phyloP scores from a whole-genome alignment of 495 filamentous ascomycete species.

The Penicillium silybi region DNA sequence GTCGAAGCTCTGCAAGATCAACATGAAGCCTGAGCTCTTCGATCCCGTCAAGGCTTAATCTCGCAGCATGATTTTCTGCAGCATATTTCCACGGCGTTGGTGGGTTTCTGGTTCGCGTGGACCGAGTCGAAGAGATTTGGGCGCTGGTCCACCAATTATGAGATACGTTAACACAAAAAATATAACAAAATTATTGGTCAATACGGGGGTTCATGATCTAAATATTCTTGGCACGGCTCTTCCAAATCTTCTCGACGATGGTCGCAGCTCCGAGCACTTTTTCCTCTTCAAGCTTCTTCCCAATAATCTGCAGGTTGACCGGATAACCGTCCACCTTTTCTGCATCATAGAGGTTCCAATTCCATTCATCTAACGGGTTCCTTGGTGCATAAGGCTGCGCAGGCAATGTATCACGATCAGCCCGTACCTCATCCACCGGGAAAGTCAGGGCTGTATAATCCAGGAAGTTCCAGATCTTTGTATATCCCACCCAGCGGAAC shows the following conservation, averaged over 20 bases:
- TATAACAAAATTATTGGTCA: background rate
- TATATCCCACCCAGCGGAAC: slow-evolving; percentile 55
- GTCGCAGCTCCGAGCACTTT: slow-evolving; percentile 44
- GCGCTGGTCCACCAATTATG: slow-evolving; percentile 8
- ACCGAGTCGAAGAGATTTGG: slow-evolving; percentile 13
- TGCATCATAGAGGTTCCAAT: slow-evolving; percentile 46
- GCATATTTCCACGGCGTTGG: slow-evolving; percentile 28
- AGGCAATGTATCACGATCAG: slow-evolving; percentile 42
- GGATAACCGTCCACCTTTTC: slow-evolving; percentile 40
- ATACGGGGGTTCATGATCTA: background rate
- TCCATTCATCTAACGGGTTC: slow-evolving; percentile 49
- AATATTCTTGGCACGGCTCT: slow-evolving; percentile 1
- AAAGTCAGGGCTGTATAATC: slow-evolving; percentile 59
- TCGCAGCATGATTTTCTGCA: slow-evolving; percentile 6
- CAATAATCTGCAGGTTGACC: slow-evolving; percentile 51
- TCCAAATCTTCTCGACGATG: slow-evolving; percentile 39
- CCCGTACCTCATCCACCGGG: slow-evolving; percentile 50
- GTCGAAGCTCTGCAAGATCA: slow-evolving; percentile 83
- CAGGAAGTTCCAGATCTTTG: slow-evolving; percentile 65
- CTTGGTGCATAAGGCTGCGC: slow-evolving; percentile 43
- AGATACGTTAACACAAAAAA: slow-evolving; percentile 9
- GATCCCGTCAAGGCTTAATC: slow-evolving; percentile 43
- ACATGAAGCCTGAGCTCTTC: slow-evolving; percentile 92
- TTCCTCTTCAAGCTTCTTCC: slow-evolving; percentile 52
- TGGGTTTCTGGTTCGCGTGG: slow-evolving; percentile 8